Evolutionary conservation across 1,284 basidiomycete genomes (phyloP).

Genomic region (Sparassis latifolia): DNA sequence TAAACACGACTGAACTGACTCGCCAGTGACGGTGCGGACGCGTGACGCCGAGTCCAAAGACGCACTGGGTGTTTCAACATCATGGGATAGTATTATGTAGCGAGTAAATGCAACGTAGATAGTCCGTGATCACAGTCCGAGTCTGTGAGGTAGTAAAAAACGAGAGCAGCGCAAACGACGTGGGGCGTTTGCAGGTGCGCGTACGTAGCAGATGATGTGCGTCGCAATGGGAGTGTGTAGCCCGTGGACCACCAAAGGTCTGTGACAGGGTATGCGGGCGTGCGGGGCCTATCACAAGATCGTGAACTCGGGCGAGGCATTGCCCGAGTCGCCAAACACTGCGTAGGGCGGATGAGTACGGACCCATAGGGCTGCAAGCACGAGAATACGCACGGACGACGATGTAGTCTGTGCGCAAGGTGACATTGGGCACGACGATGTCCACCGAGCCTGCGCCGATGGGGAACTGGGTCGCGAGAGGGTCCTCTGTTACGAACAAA

Average conservation of each 20-base stretch:
- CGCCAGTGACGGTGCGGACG: too few relatives aligned
- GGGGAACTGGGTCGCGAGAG: slow-evolving; percentile 31
- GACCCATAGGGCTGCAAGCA: neutral
- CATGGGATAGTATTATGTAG: too few relatives aligned
- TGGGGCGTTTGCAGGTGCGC: neutral
- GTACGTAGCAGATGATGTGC: neutral
- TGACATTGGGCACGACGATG: slow-evolving; percentile 29
- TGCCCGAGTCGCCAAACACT: slow-evolving; percentile 34
- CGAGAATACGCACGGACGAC: slow-evolving; percentile 23
- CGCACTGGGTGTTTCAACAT: too few relatives aligned
- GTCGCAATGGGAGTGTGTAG: too few relatives aligned
- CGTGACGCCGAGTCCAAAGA: too few relatives aligned
- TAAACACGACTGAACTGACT: too few relatives aligned
- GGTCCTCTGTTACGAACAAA: slow-evolving; percentile 21
- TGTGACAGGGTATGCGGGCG: too few relatives aligned
- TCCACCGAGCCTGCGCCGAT: slow-evolving; percentile 25
- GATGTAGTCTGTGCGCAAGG: slow-evolving; percentile 27
- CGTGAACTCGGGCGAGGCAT: slow-evolving; percentile 27
- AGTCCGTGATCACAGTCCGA: neutral
- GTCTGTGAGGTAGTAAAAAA: neutral
- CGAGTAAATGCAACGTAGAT: neutral
- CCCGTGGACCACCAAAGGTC: too few relatives aligned
- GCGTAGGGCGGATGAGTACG: neutral
- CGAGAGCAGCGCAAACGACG: neutral
- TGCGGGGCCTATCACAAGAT: slow-evolving; percentile 11